Base-by-base conservation (phyloP, 2,329 filamentous ascomycete species). In the Paecilomyces niveus region DNA sequence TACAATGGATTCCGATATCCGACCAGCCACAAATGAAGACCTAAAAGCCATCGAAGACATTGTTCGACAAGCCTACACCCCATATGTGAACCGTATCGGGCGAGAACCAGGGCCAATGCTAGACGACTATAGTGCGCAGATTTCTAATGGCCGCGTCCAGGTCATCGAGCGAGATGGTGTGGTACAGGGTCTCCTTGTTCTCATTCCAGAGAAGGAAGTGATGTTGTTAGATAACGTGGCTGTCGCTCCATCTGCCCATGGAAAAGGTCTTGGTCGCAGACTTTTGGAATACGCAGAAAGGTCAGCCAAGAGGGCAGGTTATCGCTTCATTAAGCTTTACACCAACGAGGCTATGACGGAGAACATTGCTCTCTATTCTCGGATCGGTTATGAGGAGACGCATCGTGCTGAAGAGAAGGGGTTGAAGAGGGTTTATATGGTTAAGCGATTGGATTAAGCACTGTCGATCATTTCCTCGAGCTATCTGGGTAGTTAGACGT, bases 281-380 rank as follows among this genome's bases (percentile, higher is more conserved):
- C 35, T 39, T 15, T n/a, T 39, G 2, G 11, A 39, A 13, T 39
- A 15, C 5, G 35, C 35, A n/a, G 35, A 39, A 39, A 5, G 6
- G n/a, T 6, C 35, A n/a, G 35, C 35, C 35, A 39, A 7, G 35
- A 39, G n/a, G 11, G 13, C 13, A 39, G 35, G 13, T 10, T n/a
- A 39, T 6, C 13, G 13, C 13, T 10, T 52, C 9, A 56, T 31
- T n/a, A 39, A 39, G 35, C 11, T 39, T 8, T 39, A 39, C n/a
- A 39, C 35, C 10, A 21, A 26, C 26, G 32, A 61, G 59, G 9
- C 50, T 21, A 54, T 61, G 59, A 51, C 52, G 54, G 33, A 49
- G 57, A 45, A 61, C 56, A 51, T 60, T 15, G 35, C 55, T 31
- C 15, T 54, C 58, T 62, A 56, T 55, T 58, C 39, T 32, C 54